Conservation (phyloP, 176 grass and related monocot genomes). For the Hsuehochloa calcarea region DNA sequence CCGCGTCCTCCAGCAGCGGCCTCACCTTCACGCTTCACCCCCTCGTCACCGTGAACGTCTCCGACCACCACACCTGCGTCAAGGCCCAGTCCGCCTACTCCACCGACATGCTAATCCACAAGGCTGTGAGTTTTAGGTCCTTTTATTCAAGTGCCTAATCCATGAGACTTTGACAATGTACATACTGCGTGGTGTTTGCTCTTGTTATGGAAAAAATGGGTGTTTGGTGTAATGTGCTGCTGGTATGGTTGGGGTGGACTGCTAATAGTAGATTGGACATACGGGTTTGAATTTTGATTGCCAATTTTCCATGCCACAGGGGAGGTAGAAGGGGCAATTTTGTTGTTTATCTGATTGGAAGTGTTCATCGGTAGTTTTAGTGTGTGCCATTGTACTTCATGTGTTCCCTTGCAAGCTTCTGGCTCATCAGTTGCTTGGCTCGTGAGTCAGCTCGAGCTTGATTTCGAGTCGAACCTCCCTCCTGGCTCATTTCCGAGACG, state of each 20-base stretch:
- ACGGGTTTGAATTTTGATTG: neutral
- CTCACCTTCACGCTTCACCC: too few species aligned
- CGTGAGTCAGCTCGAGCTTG: too few species aligned
- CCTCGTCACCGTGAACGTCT: too few species aligned
- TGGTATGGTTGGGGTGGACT: neutral
- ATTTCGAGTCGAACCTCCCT: too few species aligned
- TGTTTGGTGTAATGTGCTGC: neutral
- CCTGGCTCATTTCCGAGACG: too few species aligned
- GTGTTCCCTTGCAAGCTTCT: too few species aligned
- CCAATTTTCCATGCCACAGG: neutral
- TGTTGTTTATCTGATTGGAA: neutral
- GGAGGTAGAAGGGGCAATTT: neutral
- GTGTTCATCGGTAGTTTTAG: neutral
- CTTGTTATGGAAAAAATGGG: neutral
- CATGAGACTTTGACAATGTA: neutral
- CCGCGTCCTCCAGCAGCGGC: too few species aligned
- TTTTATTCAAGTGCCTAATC: conserved; percentile 9
- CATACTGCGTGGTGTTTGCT: neutral
- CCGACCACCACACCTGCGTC: too few species aligned
- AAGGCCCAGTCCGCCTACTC: too few species aligned
- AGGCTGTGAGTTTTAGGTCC: conserved; percentile 58
- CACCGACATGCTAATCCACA: conserved; percentile 65
- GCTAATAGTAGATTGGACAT: neutral
- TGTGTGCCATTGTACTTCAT: too few species aligned
- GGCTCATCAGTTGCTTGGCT: too few species aligned